Base-by-base conservation (phyloP, 2,329 filamentous ascomycete genomes). In the Penicillium sp. region DNA sequence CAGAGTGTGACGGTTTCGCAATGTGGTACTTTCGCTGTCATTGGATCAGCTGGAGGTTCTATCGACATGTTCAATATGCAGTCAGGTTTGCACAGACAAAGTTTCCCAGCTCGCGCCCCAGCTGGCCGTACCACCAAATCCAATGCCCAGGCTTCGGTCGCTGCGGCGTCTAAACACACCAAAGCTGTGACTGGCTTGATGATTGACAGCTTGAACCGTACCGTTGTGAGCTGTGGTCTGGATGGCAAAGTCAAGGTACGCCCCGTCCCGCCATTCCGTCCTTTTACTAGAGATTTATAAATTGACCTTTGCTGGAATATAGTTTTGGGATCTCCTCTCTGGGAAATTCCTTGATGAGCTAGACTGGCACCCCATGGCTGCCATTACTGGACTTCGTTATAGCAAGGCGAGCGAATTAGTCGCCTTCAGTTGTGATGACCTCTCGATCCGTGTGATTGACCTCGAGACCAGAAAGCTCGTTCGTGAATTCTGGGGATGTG, bases 1-100 rank as follows among this genome's bases (percentile, higher is more conserved):
- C 81, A 85, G 56, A 91, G 87, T 46, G 88, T 98, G 19, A 81
- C 89, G 10, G 85, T 98, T 53, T 95, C 88, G 47, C 80, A 88
- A 1, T 98, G 93, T 62, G 93, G 93, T 49, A 96, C 87, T 2
- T 98, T 98, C 73, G 90, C 90, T 2, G 72, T 97, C 4, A 77
- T 98, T 21, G 93, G 93, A 1, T 96, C 91, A 1, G 82, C 81
- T 28, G 82, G 79, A 33, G 93, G 93, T 37, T 81, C 82, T 31
- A 83, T 98, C 49, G 89, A 96, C 67, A 91, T 95, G 85, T 97
- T 87, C 78, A 98, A 98, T 66, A 75, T 98, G 51, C 93, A 98
- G 67, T 97, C 93, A 39, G 93, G 93, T 39, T 75, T 84, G 19
- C 88, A 94, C 68, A 83, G 91, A 51, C 88, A 94, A 63, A 82